These are phyloP conservation scores for Silene uniflora DNA, from an alignment of 148 eudicot species.

Conservation along the genomic window DNA sequence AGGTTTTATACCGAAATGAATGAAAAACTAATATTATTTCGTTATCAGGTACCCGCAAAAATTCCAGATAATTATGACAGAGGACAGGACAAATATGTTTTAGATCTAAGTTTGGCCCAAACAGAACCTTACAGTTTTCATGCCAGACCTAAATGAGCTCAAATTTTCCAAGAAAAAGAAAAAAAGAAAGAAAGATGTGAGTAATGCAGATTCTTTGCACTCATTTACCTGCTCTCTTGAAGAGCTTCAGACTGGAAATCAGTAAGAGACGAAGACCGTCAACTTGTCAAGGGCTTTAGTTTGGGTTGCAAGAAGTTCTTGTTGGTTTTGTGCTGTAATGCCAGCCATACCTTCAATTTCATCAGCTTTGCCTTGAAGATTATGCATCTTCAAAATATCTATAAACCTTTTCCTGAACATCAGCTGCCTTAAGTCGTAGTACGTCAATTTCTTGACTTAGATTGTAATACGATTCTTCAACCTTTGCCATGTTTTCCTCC, in stretches of 20 bases:
- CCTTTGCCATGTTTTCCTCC: constrained; percentile 27
- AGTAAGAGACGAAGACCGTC: constrained; percentile 55
- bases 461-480: constrained; percentile 18
- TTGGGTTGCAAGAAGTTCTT: constrained; percentile 59
- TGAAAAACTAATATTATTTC: too few species aligned
- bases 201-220: too few species aligned
- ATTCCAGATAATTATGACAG: too few species aligned
- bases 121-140: too few species aligned
- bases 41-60: too few species aligned
- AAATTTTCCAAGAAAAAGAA: too few species aligned
- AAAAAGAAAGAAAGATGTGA: too few species aligned
- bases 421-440: constrained; percentile 23
- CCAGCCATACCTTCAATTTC: constrained; percentile 58
- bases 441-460: constrained; percentile 14
- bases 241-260: constrained; percentile 61
- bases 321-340: constrained; percentile 58
- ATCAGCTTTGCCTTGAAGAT: constrained; percentile 60
- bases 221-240: constrained; percentile 70
- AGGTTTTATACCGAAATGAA: too few species aligned
- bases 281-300: constrained; percentile 50
- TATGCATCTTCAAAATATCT: constrained; percentile 46
- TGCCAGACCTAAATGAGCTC: too few species aligned
- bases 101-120: too few species aligned
- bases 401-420: constrained; percentile 53
- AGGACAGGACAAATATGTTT: too few species aligned